Conservation (phyloP, 2,329 filamentous ascomycete species). For the Arthrobotrys pseudoclavata region DNA sequence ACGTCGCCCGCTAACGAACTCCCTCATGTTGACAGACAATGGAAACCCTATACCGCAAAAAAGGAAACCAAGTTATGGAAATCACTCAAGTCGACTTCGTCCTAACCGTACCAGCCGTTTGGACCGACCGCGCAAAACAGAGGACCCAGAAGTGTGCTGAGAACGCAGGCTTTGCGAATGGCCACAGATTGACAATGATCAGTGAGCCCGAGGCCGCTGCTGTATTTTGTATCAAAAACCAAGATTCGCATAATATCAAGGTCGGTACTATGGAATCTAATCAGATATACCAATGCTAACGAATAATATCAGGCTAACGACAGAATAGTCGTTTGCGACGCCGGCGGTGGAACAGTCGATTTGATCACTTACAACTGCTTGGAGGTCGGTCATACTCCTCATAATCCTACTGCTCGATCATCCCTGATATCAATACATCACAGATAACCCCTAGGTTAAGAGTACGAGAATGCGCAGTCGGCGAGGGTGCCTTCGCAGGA, state of each 20-base stretch:
- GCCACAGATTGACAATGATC: constrained; percentile 58
- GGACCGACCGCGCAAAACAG: constrained; percentile 81
- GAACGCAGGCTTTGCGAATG: constrained; percentile 57
- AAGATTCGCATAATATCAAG: constrained; percentile 54
- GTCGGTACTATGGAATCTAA: constrained; percentile 2
- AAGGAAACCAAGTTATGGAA: constrained; percentile 51
- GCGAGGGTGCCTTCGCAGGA: constrained; percentile 54
- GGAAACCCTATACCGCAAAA: constrained; percentile 52
- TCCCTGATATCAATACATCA: neutral
- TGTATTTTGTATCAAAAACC: constrained; percentile 58
- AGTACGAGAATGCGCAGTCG: constrained; percentile 58
- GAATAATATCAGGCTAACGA: constrained; percentile 30
- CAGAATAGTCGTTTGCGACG: constrained; percentile 58
- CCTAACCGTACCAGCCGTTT: constrained; percentile 83
- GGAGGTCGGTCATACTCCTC: constrained; percentile 32
- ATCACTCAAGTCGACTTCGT: constrained; percentile 76
- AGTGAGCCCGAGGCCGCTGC: constrained; percentile 56
- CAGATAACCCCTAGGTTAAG: constrained; percentile 51
- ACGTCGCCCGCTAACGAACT: neutral
- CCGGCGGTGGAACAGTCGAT: constrained; percentile 57
- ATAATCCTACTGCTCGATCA: neutral
- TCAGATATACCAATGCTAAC: constrained; percentile 5
- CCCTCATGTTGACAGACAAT: constrained; percentile 19
- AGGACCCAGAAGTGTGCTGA: constrained; percentile 57
- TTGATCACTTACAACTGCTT: constrained; percentile 59